A percentile compares a stretch with the other conserved stretches of the same genome.
These are phyloP conservation scores for Boletus fagicola DNA, from an alignment of 768 basidiomycete genomes.

Conservation along the genomic window DNA sequence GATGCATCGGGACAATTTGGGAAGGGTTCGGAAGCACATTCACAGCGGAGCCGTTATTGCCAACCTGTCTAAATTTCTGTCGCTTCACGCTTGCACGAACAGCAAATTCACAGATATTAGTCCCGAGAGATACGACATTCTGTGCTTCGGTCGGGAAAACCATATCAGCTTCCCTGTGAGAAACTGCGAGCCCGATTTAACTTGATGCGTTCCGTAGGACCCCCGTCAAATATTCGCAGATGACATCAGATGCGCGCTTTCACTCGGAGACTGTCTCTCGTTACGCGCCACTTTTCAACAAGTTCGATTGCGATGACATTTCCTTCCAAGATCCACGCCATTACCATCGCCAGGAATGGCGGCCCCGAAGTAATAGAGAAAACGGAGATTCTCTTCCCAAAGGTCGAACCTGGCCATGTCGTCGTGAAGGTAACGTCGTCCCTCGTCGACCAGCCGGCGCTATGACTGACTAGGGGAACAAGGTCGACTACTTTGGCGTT, in stretches of 20 bases:
- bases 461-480: conserved; percentile 3
- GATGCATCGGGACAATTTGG: not conserved
- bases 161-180: not conserved
- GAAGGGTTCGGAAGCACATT: not conserved
- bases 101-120: not conserved
- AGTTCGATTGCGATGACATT: conserved; percentile 43
- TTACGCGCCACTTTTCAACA: conserved; percentile 34
- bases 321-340: conserved; percentile 64
- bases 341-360: conserved; percentile 71
- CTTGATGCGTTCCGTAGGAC: not conserved
- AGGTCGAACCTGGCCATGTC: conserved; percentile 57
- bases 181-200: not conserved
- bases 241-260: conserved; percentile 9
- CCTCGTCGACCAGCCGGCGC: not conserved
- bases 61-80: too few species aligned
- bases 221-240: not conserved
- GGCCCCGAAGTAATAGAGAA: conserved; percentile 76
- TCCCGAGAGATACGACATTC: not conserved
- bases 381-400: conserved; percentile 64
- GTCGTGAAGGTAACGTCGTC: conserved; percentile 35
- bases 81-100: too few species aligned
- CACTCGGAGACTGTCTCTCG: conserved; percentile 19
- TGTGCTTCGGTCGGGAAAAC: not conserved
- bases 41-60: too few species aligned
- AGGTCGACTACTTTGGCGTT: conserved; percentile 76